A percentile compares a stretch with the other conserved stretches of the same genome.
Conservation (phyloP, 176 grass and related monocot genomes). For the Avena eriantha region DNA sequence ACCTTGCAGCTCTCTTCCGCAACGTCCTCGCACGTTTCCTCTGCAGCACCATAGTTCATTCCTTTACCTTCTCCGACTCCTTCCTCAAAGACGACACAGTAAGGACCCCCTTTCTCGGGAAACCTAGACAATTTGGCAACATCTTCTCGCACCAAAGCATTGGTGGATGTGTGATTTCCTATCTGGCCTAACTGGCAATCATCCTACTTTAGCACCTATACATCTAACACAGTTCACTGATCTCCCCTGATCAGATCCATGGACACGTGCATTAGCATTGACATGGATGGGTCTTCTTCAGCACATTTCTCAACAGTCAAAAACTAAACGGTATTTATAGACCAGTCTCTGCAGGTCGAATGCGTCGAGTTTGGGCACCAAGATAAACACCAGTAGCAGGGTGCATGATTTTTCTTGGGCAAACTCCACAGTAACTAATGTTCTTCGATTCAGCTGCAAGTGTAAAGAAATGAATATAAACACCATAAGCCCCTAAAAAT, state of each 20-base stretch:
- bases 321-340: neutral
- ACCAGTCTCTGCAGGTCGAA: neutral
- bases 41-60: neutral
- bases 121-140: neutral
- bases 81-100: slow-evolving; percentile 86
- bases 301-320: slow-evolving; percentile 37
- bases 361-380: neutral
- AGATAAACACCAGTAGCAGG: neutral
- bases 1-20: no score
- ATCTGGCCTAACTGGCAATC: slow-evolving; percentile 28
- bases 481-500: neutral
- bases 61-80: slow-evolving; percentile 57
- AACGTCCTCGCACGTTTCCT: slow-evolving; percentile 75
- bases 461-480: neutral
- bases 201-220: slow-evolving; percentile 79
- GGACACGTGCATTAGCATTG: slow-evolving; percentile 78
- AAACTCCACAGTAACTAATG: neutral
- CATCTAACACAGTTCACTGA: slow-evolving; percentile 53
- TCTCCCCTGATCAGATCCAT: slow-evolving; percentile 81
- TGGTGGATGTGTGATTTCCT: slow-evolving; percentile 29
- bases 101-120: slow-evolving; percentile 56
- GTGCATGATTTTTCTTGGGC: neutral
- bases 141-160: slow-evolving; percentile 30
- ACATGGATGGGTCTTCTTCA: slow-evolving; percentile 65
- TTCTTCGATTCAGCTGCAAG: neutral